phyloP scores from a whole-genome alignment of 257 asterid species.

The Fraxinus anomala region DNA sequence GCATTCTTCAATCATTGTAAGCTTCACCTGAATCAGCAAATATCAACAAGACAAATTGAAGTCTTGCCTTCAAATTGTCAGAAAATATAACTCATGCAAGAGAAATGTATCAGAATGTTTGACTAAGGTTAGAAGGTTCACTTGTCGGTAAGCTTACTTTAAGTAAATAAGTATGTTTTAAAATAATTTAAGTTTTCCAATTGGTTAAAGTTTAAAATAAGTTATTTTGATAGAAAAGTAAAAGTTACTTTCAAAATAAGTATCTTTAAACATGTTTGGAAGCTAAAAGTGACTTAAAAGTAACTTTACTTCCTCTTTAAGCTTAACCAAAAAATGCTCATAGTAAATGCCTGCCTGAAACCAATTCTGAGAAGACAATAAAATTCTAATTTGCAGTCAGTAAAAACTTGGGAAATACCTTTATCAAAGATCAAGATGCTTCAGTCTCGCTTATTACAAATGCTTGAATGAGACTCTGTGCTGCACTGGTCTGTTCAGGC shows the following conservation, averaged over 20 bases:
- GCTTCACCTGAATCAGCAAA: not conserved
- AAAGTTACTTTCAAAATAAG: not conserved
- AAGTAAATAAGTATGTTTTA: not conserved
- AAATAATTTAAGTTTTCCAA: not conserved
- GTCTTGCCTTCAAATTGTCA: not conserved
- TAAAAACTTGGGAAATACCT: constrained; percentile 30
- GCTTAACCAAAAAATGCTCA: not conserved
- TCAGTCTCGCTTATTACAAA: constrained; percentile 78
- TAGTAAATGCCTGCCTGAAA: not conserved
- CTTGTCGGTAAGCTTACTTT: not conserved
- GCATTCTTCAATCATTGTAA: not conserved
- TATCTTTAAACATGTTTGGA: not conserved
- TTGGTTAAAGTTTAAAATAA: not conserved
- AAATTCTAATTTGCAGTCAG: not conserved
- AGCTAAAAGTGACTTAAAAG: not conserved
- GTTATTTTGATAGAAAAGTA: not conserved
- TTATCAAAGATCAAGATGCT: constrained; percentile 38
- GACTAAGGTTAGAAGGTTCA: not conserved
- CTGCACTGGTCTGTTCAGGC: constrained; percentile 95
- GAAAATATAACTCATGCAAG: not conserved
- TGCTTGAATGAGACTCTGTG: constrained; percentile 96
- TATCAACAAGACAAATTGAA: not conserved
- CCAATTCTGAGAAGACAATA: not conserved
- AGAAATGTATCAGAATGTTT: not conserved
- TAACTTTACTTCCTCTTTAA: not conserved